Base-by-base conservation (phyloP, 1,139 yeast species). In the Martiniozyma asiatica region DNA sequence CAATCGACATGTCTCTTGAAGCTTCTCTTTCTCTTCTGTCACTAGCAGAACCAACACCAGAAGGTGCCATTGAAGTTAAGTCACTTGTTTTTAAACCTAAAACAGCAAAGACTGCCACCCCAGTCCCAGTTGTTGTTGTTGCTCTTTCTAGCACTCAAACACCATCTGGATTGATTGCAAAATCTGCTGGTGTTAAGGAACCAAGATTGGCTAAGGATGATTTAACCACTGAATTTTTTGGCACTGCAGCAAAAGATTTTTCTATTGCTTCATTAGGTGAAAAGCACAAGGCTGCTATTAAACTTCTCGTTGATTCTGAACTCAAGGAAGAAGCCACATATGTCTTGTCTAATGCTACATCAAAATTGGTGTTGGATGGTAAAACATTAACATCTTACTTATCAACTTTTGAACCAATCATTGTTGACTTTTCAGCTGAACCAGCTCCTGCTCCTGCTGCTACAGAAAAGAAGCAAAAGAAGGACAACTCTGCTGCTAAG, bases 191-290 rank as follows among this genome's bases (percentile, higher is more conserved):
- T 30, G 81, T 70, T 29, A 85, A 84, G 58, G 95, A 84, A 40
- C 93, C 94, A 41, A 70, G 95, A 55, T 61, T 82, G 48, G 96
- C 95, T 32, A 73, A 73, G 44, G 87, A 81, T 40, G 95, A 79
- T 35, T 62, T 84, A 43, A 74, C 82, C 26, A 61, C 63, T 38
- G 72, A 73, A 44, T 68, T 78, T 50, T 82, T 84, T 48, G 61
- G 65, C 22, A 63, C 70, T 29, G 47, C 72, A 20, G 72, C 89
- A 26, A 73, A 74, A 49, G 78, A 72, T 45, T 76, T 80, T 42
- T 66, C 81, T 17, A 55, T 77, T 36, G 84, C 79, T 32, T 63
- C 66, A 43, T 61, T 79, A 48, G 50, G 58, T 41, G 58, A 59
- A 33, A 67, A 62, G 20, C 68, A 68, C 42, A 43, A 43, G 27